Evolutionary conservation across 2,329 filamentous ascomycete genomes (phyloP).

Genomic region (Apiospora sp.): DNA sequence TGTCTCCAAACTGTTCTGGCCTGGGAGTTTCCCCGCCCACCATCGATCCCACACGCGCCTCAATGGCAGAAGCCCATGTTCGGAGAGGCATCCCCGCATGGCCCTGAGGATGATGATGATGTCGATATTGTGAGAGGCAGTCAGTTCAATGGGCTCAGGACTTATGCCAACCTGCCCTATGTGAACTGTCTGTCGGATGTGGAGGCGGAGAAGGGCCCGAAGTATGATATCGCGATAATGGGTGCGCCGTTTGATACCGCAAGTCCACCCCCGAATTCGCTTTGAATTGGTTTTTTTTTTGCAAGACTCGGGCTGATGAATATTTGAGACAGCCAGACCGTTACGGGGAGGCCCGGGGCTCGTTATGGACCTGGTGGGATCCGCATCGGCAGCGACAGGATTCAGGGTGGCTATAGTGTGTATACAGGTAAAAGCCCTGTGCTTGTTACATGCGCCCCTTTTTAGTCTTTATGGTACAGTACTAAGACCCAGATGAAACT

Average conservation of each 20-base stretch:
- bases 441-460: not conserved
- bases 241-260: constrained; percentile 61
- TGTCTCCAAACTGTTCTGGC: constrained; percentile 12
- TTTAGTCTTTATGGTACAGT: not conserved
- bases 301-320: not conserved
- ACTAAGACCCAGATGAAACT: constrained; percentile 29
- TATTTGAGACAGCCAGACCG: constrained; percentile 32
- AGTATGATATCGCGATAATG: constrained; percentile 65
- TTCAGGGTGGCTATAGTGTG: constrained; percentile 47
- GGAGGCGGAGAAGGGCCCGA: constrained; percentile 47
- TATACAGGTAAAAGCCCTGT: constrained; percentile 51
- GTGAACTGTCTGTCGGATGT: constrained; percentile 67
- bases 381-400: constrained; percentile 42
- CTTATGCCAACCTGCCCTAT: constrained; percentile 68
- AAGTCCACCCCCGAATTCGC: constrained; percentile 27
- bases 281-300: not conserved
- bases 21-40: constrained; percentile 36
- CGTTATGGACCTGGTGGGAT: constrained; percentile 46
- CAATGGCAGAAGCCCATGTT: constrained; percentile 31
- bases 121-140: constrained; percentile 51
- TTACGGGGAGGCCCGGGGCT: constrained; percentile 46
- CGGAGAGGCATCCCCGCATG: not conserved
- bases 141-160: constrained; percentile 64
- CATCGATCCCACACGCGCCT: constrained; percentile 17
- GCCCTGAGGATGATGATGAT: constrained; percentile 35